These are phyloP conservation scores for Yarrowia osloensis DNA, from an alignment of 805 yeast genomes.

Conservation along the genomic window DNA sequence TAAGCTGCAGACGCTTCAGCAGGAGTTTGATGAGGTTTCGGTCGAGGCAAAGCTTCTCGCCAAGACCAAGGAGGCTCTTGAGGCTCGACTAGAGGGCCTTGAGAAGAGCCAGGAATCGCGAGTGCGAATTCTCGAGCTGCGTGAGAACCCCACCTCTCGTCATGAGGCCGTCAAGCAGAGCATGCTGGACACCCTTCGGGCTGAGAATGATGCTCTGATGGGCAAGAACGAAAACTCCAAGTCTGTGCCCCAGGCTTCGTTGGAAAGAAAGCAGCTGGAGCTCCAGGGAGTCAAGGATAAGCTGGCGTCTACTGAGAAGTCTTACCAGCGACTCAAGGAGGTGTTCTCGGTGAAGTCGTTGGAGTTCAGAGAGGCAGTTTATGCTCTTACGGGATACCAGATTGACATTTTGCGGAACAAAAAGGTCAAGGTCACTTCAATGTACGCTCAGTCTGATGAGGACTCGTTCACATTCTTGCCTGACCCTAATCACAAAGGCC, in stretches of 20 bases:
- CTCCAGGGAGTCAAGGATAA: conserved; percentile 33
- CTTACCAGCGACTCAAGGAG: conserved; percentile 47
- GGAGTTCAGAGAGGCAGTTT: conserved; percentile 68
- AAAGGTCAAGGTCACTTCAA: conserved; percentile 56
- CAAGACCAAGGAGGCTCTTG: conserved; percentile 34
- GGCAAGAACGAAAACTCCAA: conserved; percentile 34
- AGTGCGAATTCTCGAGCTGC: conserved; percentile 58
- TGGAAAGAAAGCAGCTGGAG: conserved; percentile 53
- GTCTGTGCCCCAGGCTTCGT: conserved; percentile 58
- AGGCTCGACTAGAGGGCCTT: conserved; percentile 32
- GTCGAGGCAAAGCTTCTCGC: conserved; percentile 34
- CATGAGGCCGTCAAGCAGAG: conserved; percentile 63
- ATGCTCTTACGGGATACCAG: conserved; percentile 68
- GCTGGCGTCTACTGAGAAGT: conserved; percentile 32
- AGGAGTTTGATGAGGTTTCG: conserved; percentile 3
- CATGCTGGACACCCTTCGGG: conserved; percentile 52
- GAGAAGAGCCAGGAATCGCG: conserved; percentile 26
- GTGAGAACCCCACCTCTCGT: conserved; percentile 62
- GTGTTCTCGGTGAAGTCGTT: conserved; percentile 65
- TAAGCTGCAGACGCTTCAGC: conserved; percentile 12
- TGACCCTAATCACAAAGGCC: conserved; percentile 56
- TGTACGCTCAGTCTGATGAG: conserved; percentile 46
- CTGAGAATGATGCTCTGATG: conserved; percentile 62
- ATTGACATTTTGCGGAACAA: conserved; percentile 64
- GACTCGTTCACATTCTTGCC: conserved; percentile 52